phyloP scores from a whole-genome alignment of 169 alveolate species.

The Pseudocohnilembus persalinus region DNA sequence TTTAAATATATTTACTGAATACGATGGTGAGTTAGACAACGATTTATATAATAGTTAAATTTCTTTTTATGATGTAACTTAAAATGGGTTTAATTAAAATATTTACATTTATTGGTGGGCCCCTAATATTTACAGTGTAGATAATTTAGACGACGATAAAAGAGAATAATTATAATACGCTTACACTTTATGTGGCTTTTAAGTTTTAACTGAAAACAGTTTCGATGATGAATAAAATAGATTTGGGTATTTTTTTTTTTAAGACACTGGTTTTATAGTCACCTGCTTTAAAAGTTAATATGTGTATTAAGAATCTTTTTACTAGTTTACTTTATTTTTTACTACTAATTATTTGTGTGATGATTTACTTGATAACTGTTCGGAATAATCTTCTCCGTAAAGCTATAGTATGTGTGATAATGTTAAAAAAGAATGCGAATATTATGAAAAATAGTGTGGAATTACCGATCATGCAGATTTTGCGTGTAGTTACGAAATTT shows the following conservation, averaged over 20 bases:
- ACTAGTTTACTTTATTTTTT: no score
- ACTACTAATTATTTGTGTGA: neutral
- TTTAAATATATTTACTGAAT: no score
- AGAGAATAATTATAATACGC: neutral
- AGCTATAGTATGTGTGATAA: neutral
- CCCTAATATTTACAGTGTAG: no score
- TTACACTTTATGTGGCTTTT: neutral
- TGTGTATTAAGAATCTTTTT: neutral
- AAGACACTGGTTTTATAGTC: neutral
- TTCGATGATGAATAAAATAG: neutral
- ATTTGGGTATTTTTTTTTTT: no score
- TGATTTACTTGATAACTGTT: neutral
- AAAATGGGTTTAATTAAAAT: neutral
- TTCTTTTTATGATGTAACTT: no score
- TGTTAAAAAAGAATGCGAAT: neutral
- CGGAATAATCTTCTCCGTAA: neutral
- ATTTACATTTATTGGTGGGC: neutral
- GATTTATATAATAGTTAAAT: no score
- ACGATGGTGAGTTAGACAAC: no score
- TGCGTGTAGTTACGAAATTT: no score
- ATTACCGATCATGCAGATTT: no score
- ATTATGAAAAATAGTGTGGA: no score
- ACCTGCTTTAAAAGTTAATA: no score
- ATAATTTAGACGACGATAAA: neutral
- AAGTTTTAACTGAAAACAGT: neutral